Evolutionary conservation across 2,329 filamentous ascomycete species (phyloP), one percentile per base, ranked within the genome.

Genomic region (Sclerotinia nivalis): DNA sequence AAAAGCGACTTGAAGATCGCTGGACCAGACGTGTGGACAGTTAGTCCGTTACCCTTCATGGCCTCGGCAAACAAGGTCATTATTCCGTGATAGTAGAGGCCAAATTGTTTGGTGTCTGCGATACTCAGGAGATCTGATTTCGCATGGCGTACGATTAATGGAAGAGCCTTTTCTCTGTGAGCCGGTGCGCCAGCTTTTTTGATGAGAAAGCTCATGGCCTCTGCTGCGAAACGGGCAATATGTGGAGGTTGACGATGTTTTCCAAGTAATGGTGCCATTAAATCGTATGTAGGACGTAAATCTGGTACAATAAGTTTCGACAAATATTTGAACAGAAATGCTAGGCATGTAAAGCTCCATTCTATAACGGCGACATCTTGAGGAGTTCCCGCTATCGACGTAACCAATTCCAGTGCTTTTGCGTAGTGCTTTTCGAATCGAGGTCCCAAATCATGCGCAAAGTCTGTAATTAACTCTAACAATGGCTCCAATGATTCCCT

Each of bases 281-380:
- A 88, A 77, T 93, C 87, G 78, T 93, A 94, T 2, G 96, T 90
- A 60, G 95, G 93, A 72, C 92, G 86, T 72, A 99, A 82, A 77
- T 99, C 92, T 5, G 93, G 91, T 0, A 96, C 91, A 31, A 99
- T 82, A 0, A 98, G 86, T 73, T 93, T 89, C 2, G 93, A 96
- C 7, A 99, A 87, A 78, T 98, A 98, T 79, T 99, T 99, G 87
- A 99, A 97, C 54, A 98, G 84, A 84, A 96, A 99, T 59, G 96
- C 93, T 69, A 99, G 84, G 75, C 93, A 94, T 18, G 91, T 93
- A 81, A 99, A 99, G 65, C 93, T 95, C 94, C 95, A 98, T 82
- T 99, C 96, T 65, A 98, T 92, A n/a, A 96, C 93, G 73, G 94
- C 92, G 37, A 92, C 89, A 77, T 92, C 91, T 69, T 91, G 86